These are phyloP conservation scores for Simplicillium aogashimaense DNA, from an alignment of 2,329 filamentous ascomycete genomes.

Conservation along the genomic window DNA sequence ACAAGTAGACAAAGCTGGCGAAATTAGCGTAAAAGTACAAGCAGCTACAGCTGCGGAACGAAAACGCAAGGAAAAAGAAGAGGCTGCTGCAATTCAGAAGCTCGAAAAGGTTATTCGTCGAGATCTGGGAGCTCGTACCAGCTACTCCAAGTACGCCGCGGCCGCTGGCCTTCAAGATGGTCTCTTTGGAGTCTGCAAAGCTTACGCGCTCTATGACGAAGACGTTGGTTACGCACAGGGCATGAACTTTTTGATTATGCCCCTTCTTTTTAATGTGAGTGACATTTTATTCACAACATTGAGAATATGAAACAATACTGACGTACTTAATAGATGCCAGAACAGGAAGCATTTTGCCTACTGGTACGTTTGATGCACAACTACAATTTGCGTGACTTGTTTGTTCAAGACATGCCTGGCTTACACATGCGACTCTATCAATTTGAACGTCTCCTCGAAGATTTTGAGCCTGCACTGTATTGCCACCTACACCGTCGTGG, in stretches of 20 bases:
- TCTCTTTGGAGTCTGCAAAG: constrained; percentile 92
- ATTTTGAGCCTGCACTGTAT: constrained; percentile 86
- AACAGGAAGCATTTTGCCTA: constrained; percentile 92
- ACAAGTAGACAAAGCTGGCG: constrained; percentile 50
- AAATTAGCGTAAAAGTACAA: constrained; percentile 56
- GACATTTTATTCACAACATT: too few relatives aligned
- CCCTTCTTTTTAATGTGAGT: constrained; percentile 81
- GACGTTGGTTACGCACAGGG: constrained; percentile 94
- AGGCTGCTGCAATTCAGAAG: constrained; percentile 62
- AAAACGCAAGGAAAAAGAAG: constrained; percentile 71
- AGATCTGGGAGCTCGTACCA: constrained; percentile 85
- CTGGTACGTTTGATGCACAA: constrained; percentile 94
- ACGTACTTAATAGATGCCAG: constrained; percentile 59
- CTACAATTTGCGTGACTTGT: constrained; percentile 85
- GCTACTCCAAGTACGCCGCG: constrained; percentile 92
- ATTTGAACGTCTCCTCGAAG: constrained; percentile 88
- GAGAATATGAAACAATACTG: background rate
- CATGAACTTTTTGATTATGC: constrained; percentile 98
- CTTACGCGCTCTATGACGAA: constrained; percentile 92
- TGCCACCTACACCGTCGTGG: constrained; percentile 84
- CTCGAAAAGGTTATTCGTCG: constrained; percentile 87
- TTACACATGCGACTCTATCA: constrained; percentile 89
- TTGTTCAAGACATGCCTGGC: constrained; percentile 92
- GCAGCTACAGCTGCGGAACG: constrained; percentile 54
- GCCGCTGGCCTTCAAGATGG: constrained; percentile 87